Conservation (phyloP, 495 filamentous ascomycete species). For the Evernia prunastri region DNA sequence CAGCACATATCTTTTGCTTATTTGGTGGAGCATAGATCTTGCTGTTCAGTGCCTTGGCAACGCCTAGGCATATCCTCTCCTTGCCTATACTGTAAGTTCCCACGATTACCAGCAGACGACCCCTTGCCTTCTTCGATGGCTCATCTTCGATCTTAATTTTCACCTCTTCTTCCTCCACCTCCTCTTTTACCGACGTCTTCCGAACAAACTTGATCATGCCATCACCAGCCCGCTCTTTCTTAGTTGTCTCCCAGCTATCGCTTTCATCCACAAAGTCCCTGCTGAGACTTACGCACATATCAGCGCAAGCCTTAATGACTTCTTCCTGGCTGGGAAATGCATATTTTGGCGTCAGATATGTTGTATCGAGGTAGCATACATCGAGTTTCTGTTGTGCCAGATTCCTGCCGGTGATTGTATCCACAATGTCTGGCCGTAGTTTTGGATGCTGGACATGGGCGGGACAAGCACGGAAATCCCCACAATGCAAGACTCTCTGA, state of each 20-base stretch:
- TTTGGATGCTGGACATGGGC: constrained; percentile 81
- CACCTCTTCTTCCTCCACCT: constrained; percentile 29
- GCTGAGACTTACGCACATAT: constrained; percentile 72
- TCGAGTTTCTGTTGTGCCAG: constrained; percentile 80
- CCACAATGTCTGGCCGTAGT: constrained; percentile 64
- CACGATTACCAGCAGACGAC: constrained; percentile 80
- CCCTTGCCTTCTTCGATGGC: constrained; percentile 32
- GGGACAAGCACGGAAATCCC: constrained; percentile 87
- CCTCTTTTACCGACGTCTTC: constrained; percentile 35
- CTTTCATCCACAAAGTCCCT: constrained; percentile 48
- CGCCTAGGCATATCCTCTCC: constrained; percentile 88
- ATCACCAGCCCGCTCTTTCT: constrained; percentile 42
- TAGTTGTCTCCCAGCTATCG: constrained; percentile 47
- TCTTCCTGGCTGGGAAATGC: constrained; percentile 84
- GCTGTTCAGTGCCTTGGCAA: constrained; percentile 75
- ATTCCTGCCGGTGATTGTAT: constrained; percentile 56
- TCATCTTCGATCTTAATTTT: constrained; percentile 29
- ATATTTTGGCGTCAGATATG: constrained; percentile 92
- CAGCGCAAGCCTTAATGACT: constrained; percentile 79
- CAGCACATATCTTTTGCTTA: constrained; percentile 77
- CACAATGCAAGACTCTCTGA: constrained; percentile 86
- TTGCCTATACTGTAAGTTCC: constrained; percentile 98
- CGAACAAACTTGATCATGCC: constrained; percentile 60
- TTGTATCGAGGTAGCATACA: constrained; percentile 93
- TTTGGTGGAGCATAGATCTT: constrained; percentile 83